Conservation (phyloP, 257 asterid genomes). For the Nicotiana tabacum region DNA sequence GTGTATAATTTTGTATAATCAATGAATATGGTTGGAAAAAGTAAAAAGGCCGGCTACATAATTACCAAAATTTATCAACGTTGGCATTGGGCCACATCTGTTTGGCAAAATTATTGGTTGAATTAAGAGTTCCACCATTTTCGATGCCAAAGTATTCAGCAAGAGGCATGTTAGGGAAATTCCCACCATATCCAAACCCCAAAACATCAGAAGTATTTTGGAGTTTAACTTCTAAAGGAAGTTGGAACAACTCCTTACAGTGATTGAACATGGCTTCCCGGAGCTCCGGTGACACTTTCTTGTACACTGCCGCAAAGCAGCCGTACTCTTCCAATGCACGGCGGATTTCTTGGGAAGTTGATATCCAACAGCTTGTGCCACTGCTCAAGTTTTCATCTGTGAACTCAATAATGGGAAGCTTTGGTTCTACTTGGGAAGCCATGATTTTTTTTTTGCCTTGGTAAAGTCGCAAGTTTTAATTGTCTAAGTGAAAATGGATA, state of each 20-base stretch:
- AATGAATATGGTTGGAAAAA: no score
- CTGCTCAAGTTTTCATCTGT: constrained; percentile 10
- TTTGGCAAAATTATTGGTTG: constrained; percentile 16
- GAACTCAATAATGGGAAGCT: constrained; percentile 33
- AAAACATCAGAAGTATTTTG: constrained; percentile 13
- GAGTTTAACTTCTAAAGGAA: constrained; percentile 25
- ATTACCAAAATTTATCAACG: constrained; percentile 24
- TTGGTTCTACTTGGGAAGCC: constrained; percentile 17
- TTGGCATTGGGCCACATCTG: constrained; percentile 39
- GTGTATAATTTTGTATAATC: no score
- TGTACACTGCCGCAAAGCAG: constrained; percentile 23
- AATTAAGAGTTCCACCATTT: constrained; percentile 17
- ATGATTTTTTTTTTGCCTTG: background rate
- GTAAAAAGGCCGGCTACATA: no score
- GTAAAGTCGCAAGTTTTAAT: background rate
- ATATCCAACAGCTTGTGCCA: constrained; percentile 26
- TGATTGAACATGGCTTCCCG: constrained; percentile 9
- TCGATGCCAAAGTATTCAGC: constrained; percentile 36
- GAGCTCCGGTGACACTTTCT: constrained; percentile 14
- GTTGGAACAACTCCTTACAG: constrained; percentile 21
- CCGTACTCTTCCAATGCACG: constrained; percentile 37
- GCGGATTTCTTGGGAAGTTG: constrained; percentile 29
- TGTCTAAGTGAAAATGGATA: no score
- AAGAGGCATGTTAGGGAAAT: constrained; percentile 26
- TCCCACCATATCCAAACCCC: constrained; percentile 37